Evolutionary conservation across 176 grass and related monocot genomes (phyloP), one percentile per base, ranked within the genome.

Genomic region (Dactylis glomerata): DNA sequence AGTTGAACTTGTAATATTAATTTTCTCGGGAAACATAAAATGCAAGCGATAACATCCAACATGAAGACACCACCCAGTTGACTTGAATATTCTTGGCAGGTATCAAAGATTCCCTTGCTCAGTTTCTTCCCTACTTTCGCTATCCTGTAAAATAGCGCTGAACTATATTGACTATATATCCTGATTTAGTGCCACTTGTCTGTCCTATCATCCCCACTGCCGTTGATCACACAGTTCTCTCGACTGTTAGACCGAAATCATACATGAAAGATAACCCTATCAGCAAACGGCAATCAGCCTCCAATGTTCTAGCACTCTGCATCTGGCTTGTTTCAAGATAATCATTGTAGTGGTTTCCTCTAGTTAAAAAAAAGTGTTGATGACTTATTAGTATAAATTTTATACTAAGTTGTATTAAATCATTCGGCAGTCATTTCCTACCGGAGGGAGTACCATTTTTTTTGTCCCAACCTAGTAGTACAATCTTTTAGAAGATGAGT

Each of bases 31-130:
- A 75, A 33, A n/a, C 68, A 85, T 68, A 68, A 68, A 81, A 76
- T 89, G 47, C 56, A 84, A 58, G 58, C 10, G 5, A n/a, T 74
- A 76, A 49, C 46, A 50, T 50, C 28, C n/a, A 41, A 67, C 47
- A 31, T 61, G 50, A 76, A 89, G 38, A 69, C 17, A 24, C 9
- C 66, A 41, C 22, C 20, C 5, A 38, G 63, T 50, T 87, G 80
- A 87, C 30, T 83, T 7, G 26, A 67, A 36, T 68, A 73, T 80
- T 28, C 41, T 79, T 68, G 46, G 52, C 12, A 85, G 37, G 76
- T 58, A 75, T 30, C 10, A 12, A 44, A 49, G 68, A 8, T 69
- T 74, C 27, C 58, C 27, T 82, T 33, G 28, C 66, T n/a, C 8
- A 82, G 26, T 41, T 75, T 42, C 47, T 71, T 86, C 9, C 28